phyloP scores from a whole-genome alignment of 441 rosid genomes.

The Manihot esculenta region DNA sequence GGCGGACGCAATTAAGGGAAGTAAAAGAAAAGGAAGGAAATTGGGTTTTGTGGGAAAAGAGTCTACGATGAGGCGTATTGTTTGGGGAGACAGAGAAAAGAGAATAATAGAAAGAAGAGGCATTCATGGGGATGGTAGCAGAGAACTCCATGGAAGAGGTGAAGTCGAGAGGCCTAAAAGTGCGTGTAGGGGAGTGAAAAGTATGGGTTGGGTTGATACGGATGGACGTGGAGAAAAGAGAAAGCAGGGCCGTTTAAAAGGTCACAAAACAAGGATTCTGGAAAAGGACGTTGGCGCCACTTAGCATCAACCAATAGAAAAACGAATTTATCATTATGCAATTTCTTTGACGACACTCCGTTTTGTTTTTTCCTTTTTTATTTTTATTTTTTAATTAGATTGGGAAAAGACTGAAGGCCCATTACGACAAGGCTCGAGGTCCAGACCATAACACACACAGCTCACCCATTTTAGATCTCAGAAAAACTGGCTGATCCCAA shows the following conservation, averaged over 20 bases:
- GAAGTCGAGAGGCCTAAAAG: background rate
- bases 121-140: constrained; percentile 35
- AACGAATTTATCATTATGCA: too few species aligned
- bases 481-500: too few species aligned
- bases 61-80: constrained; percentile 21
- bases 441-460: too few species aligned
- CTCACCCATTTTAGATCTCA: too few species aligned
- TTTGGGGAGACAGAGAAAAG: constrained; percentile 27
- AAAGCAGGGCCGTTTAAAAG: background rate
- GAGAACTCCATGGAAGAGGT: constrained; percentile 26
- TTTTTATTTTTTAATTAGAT: too few species aligned
- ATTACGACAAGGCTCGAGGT: too few species aligned
- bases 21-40: constrained; percentile 24
- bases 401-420: too few species aligned
- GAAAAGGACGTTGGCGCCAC: too few species aligned
- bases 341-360: too few species aligned
- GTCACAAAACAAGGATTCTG: too few species aligned
- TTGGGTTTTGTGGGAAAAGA: constrained; percentile 17
- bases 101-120: constrained; percentile 26
- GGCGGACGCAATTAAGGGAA: constrained; percentile 35
- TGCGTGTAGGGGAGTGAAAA: background rate
- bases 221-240: constrained; percentile 1
- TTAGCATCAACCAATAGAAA: too few species aligned
- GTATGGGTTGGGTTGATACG: background rate
- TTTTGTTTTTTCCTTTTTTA: too few species aligned